Evolutionary conservation across 2,329 filamentous ascomycete genomes (phyloP), one percentile per base, ranked within the genome.

Genomic region (Thielaviopsis euricoi): DNA sequence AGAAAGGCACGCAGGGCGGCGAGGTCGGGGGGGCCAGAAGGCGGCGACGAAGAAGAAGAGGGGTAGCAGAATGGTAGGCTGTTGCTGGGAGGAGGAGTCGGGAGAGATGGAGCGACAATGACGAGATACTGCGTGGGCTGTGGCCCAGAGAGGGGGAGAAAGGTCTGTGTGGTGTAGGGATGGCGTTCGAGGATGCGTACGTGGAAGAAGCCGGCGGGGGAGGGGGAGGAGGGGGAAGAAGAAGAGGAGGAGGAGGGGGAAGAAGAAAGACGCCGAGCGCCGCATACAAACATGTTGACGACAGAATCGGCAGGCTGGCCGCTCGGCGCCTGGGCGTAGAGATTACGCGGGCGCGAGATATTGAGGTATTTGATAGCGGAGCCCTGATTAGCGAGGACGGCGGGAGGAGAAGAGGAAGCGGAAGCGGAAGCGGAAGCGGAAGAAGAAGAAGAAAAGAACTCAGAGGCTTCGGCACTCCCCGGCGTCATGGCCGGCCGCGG

Each of bases 161-260:
- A 97, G 0, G 89, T 95, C 73, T 98, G 93, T 1, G 87, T 87
- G 1, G 93, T 97, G 71, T 83, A 97, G 0, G 93, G 91, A 70
- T 98, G 93, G 46, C 93, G 78, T 70, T 98, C 93, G 29, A 97
- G 79, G 59, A 95, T 80, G 21, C 72, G 71, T 57, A 96, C 67
- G 22, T 64, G 74, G 67, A 95, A 87, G 3, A 78, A 61, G 1
- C 64, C 60, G 22, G 60, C 61, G 62, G 58, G 64, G 54, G 52
- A 52, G 23, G 37, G 56, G 33, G 26, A 55, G 21, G 52, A 17
- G 55, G 49, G 29, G 52, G 53, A 51, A 53, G 63, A 60, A 12
- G 58, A 58, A 51, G 61, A 57, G 17, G 61, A 56, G 19, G 60
- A 52, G 22, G 56, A 40, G 1, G 54, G 5, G 10, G n/a, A n/a